Percentiles rank a stretch among this genome's conserved stretches.
Conservation (phyloP, 1,284 basidiomycete genomes). For the Paramarasmius palmivorus region DNA sequence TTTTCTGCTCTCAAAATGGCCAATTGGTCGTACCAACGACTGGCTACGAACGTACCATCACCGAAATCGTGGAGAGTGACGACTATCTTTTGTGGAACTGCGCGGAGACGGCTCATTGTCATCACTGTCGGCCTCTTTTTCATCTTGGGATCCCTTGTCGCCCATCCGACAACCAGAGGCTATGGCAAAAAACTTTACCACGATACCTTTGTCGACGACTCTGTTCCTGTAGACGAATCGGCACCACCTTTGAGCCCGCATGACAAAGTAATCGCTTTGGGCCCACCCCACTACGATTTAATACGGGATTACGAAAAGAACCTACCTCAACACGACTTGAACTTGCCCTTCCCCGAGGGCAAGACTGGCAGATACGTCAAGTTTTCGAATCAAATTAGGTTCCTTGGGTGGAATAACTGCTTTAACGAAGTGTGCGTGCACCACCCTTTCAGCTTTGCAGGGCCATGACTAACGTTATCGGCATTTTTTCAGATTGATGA, state of each 20-base stretch:
- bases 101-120: too few species aligned
- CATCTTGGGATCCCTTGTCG: too few species aligned
- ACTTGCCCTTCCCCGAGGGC: conserved; percentile 15
- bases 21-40: too few species aligned
- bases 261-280: not conserved
- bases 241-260: not conserved
- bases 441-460: not conserved
- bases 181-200: too few species aligned
- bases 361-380: conserved; percentile 14
- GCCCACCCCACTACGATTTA: not conserved
- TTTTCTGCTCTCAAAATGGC: too few species aligned
- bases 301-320: conserved; percentile 4
- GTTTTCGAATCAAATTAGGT: conserved; percentile 12
- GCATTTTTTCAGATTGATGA: conserved; percentile 34
- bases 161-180: too few species aligned
- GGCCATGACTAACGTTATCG: not conserved
- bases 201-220: too few species aligned
- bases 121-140: too few species aligned
- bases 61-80: too few species aligned
- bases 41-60: too few species aligned
- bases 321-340: conserved; percentile 14
- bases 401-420: conserved; percentile 16
- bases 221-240: too few species aligned
- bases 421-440: conserved; percentile 15
- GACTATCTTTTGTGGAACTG: too few species aligned